Percentiles rank a stretch among this genome's conserved stretches.
Conservation (phyloP, 225 moss, liverwort and hornwort species). For the Polytrichum formosum region DNA sequence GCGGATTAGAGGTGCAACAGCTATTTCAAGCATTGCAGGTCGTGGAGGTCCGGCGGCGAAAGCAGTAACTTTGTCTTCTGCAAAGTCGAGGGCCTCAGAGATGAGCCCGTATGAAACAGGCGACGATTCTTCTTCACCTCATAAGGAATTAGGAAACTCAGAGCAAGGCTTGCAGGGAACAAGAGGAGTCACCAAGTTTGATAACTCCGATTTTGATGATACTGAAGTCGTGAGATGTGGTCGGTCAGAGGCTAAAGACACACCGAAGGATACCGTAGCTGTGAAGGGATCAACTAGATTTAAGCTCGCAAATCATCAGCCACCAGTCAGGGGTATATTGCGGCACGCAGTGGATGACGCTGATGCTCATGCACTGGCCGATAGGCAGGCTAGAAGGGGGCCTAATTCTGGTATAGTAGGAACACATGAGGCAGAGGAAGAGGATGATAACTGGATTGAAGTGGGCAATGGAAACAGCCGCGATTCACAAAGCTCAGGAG, state of each 20-base stretch:
- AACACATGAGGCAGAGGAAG: constrained; percentile 15
- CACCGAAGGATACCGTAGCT: not conserved
- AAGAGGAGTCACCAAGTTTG: constrained; percentile 8
- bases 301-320: constrained; percentile 17
- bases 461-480: constrained; percentile 10
- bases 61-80: not conserved
- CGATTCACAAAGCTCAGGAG: constrained; percentile 16
- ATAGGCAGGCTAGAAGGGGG: constrained; percentile 2
- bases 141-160: constrained; percentile 9
- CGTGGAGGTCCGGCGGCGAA: not conserved
- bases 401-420: constrained; percentile 9
- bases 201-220: not conserved
- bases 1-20: constrained; percentile 11
- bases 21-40: constrained; percentile 7
- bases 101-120: not conserved
- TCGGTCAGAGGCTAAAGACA: not conserved
- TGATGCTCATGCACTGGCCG: no score
- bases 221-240: not conserved
- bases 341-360: constrained; percentile 5
- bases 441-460: constrained; percentile 27
- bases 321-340: constrained; percentile 7
- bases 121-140: not conserved
- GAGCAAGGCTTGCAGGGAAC: constrained; percentile 11
- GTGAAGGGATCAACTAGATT: constrained; percentile 2
- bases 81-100: constrained; percentile 8